Evolutionary conservation across 23 red algal species (phyloP), one percentile per base, ranked within the genome.

Genomic region (Agarophyton chilense): DNA sequence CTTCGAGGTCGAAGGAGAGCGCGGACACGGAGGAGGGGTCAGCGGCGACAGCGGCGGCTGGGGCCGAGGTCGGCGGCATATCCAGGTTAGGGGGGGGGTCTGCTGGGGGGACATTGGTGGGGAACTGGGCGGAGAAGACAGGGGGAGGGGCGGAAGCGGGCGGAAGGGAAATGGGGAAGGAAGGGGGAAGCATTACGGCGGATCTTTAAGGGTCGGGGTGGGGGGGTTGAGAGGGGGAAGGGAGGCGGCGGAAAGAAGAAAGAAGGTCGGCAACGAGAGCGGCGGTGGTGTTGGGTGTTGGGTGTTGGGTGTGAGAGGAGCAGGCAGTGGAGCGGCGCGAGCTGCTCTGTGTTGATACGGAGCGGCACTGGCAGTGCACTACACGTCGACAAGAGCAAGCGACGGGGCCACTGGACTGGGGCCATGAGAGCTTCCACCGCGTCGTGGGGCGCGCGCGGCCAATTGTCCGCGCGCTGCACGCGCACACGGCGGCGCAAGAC

Each of bases 1-100:
- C 68, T 21, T 49, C 68, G 18, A 74, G 39, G 33, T 74, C 68
- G 41, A 74, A 74, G 41, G 68, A 21, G 41, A 74, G 68, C 40
- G 68, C 1, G 68, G 68, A 36, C 29, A 65, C 21, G 52, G 52
- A 47, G 12, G 44, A 47, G 44, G 44, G 44, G 44, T 47, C 44
- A 47, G 12, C 44, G 44, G 44, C 56, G 56, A 24, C 56, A 31
- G 56, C 56, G 56, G 56, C 56, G 24, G 56, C 56, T 21, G 65
- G 65, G 35, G 36, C 65, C 5, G 65, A 72, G 2, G 19, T 28
- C 0, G 65, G 2, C 2, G 65, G 65, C 65, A 72, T 72, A 34
- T 42, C 65, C 34, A 72, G 65, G 22, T 19, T 25, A 29, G 56
- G 21, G 3, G 56, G 6, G 7, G 56, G 56, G 56, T 61, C n/a